phyloP scores from a whole-genome alignment of 1,284 basidiomycete species.

The Melampsora medusae region DNA sequence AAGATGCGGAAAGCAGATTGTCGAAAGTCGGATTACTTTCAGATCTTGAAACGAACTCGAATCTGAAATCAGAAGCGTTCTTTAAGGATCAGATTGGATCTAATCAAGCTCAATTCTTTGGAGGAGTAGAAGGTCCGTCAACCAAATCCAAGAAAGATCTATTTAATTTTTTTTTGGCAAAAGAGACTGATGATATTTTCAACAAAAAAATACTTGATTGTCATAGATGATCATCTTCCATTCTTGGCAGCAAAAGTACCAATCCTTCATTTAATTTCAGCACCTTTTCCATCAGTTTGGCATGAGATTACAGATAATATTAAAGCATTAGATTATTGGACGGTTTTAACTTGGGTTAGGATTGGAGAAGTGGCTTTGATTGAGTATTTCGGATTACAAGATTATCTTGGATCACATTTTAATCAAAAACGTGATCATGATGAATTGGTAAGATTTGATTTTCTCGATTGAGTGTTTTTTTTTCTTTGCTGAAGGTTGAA shows the following conservation, averaged over 20 bases:
- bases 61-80: not conserved
- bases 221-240: conserved; percentile 88
- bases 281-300: conserved; percentile 89
- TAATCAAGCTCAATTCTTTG: not conserved
- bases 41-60: not conserved
- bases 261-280: conserved; percentile 83
- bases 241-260: conserved; percentile 82
- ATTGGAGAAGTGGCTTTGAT: conserved; percentile 81
- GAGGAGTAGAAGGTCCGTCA: conserved; percentile 16
- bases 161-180: not conserved
- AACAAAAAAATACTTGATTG: too few relatives aligned
- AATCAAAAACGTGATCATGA: too few relatives aligned
- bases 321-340: conserved; percentile 76
- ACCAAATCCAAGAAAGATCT: not conserved
- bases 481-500: too few relatives aligned
- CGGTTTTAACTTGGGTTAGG: conserved; percentile 83
- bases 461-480: too few relatives aligned
- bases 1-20: conserved; percentile 64
- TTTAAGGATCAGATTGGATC: conserved; percentile 5
- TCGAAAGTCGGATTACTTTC: conserved; percentile 46
- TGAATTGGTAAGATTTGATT: too few relatives aligned
- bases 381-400: conserved; percentile 76
- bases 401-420: conserved; percentile 4
- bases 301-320: conserved; percentile 81
- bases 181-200: not conserved